Percentiles rank a stretch among this genome's conserved stretches.
phyloP scores from a whole-genome alignment of 345 rosid species.

The Anacardium occidentale region DNA sequence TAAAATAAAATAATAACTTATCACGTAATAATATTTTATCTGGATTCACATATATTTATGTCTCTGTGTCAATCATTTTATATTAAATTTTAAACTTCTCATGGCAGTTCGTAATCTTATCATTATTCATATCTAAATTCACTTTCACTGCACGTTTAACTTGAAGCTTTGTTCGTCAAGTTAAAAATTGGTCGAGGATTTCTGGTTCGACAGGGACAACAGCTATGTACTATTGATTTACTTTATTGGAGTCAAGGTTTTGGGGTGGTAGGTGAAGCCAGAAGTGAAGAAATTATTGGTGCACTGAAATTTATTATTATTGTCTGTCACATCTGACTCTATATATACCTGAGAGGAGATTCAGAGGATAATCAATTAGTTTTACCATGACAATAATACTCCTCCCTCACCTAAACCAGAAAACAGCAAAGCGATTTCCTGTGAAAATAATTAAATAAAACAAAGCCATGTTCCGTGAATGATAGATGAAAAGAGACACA shows the following conservation, averaged over 20 bases:
- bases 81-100: too few relatives aligned
- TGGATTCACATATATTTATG: too few relatives aligned
- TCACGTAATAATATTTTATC: too few relatives aligned
- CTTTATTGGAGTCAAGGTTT: background rate
- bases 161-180: too few relatives aligned
- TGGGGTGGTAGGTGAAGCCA: conserved; percentile 8
- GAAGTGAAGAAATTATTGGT: conserved; percentile 20
- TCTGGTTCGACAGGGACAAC: too few relatives aligned
- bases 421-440: background rate
- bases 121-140: too few relatives aligned
- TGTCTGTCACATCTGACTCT: conserved; percentile 18
- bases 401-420: background rate
- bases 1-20: too few relatives aligned
- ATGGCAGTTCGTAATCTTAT: too few relatives aligned
- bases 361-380: background rate
- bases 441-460: background rate
- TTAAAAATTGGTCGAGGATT: too few relatives aligned
- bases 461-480: background rate
- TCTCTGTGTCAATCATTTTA: too few relatives aligned
- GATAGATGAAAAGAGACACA: background rate
- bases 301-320: background rate
- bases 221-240: too few relatives aligned
- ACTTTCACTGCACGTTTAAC: too few relatives aligned
- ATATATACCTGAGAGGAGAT: conserved; percentile 17
- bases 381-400: background rate